These are phyloP conservation scores for Pezicula neosporulosa DNA, from an alignment of 2,329 filamentous ascomycete species.

Conservation along the genomic window DNA sequence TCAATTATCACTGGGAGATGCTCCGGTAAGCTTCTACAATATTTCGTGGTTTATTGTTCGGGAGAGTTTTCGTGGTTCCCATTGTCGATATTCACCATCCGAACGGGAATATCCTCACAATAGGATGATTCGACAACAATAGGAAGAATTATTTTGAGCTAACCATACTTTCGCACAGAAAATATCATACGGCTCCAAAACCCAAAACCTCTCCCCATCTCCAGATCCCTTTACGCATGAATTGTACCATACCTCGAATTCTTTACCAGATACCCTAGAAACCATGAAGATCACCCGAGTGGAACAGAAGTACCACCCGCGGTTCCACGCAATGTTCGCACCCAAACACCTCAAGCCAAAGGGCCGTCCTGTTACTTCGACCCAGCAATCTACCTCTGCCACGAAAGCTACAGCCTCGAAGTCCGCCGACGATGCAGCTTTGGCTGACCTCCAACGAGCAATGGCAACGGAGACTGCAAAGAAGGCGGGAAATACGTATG, in stretches of 20 bases:
- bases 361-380: not conserved
- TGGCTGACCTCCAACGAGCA: slow-evolving; percentile 45
- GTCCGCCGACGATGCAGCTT: slow-evolving; percentile 44
- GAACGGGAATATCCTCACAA: slow-evolving; percentile 10
- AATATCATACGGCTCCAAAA: slow-evolving; percentile 49
- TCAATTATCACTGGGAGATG: slow-evolving; percentile 53
- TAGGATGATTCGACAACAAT: slow-evolving; percentile 1
- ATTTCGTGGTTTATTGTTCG: slow-evolving; percentile 1
- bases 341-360: not conserved
- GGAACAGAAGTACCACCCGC: not conserved
- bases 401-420: slow-evolving; percentile 27
- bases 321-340: not conserved
- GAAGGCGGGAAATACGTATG: slow-evolving; percentile 44
- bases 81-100: slow-evolving; percentile 3
- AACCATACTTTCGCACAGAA: slow-evolving; percentile 35
- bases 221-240: slow-evolving; percentile 49
- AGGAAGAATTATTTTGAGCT: slow-evolving; percentile 10
- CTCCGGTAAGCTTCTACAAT: slow-evolving; percentile 49
- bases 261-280: slow-evolving; percentile 31
- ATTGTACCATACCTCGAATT: slow-evolving; percentile 48
- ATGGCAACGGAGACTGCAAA: slow-evolving; percentile 40
- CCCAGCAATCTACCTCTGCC: slow-evolving; percentile 11
- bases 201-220: slow-evolving; percentile 42
- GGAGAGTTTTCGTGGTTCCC: slow-evolving; percentile 1
- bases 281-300: slow-evolving; percentile 4